phyloP scores from a whole-genome alignment of 345 rosid species.

The Gossypium sturtianum region DNA sequence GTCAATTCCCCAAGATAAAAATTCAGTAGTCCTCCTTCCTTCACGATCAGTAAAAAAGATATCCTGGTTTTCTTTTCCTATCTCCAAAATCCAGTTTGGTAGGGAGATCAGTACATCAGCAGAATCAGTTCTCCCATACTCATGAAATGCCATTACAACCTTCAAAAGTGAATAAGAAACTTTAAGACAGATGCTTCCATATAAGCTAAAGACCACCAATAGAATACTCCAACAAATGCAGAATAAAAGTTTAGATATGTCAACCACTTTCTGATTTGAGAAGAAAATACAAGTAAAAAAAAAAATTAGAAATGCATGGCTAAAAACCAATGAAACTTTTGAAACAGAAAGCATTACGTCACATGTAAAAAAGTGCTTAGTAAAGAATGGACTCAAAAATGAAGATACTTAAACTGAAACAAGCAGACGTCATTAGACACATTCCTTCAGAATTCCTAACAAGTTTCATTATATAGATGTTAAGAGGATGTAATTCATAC shows the following conservation, averaged over 20 bases:
- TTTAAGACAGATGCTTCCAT: not conserved
- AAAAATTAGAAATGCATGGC: not conserved
- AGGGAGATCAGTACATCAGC: conserved; percentile 50
- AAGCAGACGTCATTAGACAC: not conserved
- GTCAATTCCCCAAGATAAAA: conserved; percentile 84
- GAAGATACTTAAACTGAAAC: not conserved
- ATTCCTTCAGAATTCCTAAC: not conserved
- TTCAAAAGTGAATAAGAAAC: conserved; percentile 32
- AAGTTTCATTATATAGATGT: conserved; percentile 5
- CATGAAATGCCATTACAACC: conserved; percentile 97
- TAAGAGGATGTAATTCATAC: not conserved
- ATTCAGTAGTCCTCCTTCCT: conserved; percentile 82
- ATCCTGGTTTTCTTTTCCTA: conserved; percentile 83
- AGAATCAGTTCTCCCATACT: conserved; percentile 61
- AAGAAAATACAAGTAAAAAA: not conserved
- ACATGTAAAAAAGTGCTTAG: not conserved
- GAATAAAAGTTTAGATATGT: not conserved
- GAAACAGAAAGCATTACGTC: not conserved
- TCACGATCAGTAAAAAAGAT: conserved; percentile 86
- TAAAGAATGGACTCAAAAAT: not conserved
- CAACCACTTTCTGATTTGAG: not conserved
- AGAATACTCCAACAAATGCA: not conserved
- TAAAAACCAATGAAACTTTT: not conserved
- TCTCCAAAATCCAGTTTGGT: conserved; percentile 90
- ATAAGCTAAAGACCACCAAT: not conserved